Evolutionary conservation across 257 asterid species (phyloP).

Genomic region (Nicotiana otophora): DNA sequence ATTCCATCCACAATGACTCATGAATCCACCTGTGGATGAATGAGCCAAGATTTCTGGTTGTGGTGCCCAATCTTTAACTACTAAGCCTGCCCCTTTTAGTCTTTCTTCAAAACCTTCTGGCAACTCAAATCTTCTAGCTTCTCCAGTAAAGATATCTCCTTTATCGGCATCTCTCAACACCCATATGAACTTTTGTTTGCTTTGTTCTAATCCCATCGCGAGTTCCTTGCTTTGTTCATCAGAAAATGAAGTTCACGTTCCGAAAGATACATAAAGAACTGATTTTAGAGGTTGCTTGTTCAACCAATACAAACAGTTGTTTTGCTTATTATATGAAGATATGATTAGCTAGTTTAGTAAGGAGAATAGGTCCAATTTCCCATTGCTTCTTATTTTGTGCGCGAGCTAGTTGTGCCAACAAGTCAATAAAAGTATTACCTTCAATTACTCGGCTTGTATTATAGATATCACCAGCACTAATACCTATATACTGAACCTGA

Average conservation of each 20-base stretch:
- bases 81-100: constrained; percentile 18
- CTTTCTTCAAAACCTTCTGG: constrained; percentile 35
- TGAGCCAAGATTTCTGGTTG: constrained; percentile 47
- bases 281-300: no score
- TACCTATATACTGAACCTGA: background rate
- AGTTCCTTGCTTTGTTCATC: constrained; percentile 29
- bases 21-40: constrained; percentile 34
- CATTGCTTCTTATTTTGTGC: no score
- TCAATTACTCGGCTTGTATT: constrained; percentile 17
- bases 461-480: constrained; percentile 30
- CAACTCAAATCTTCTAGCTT: background rate
- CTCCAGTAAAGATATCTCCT: constrained; percentile 29
- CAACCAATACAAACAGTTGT: no score
- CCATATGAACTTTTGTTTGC: constrained; percentile 39
- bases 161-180: constrained; percentile 46
- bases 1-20: constrained; percentile 63
- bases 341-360: no score
- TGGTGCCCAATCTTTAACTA: constrained; percentile 52
- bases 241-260: constrained; percentile 27
- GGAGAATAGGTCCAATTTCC: no score
- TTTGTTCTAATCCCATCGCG: constrained; percentile 37
- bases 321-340: no score
- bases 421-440: no score
- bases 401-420: no score
- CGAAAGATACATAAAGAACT: constrained; percentile 36